These are phyloP conservation scores for Debaryomycetaceae sp. DNA, from an alignment of 1,139 yeast species.

Conservation along the genomic window DNA sequence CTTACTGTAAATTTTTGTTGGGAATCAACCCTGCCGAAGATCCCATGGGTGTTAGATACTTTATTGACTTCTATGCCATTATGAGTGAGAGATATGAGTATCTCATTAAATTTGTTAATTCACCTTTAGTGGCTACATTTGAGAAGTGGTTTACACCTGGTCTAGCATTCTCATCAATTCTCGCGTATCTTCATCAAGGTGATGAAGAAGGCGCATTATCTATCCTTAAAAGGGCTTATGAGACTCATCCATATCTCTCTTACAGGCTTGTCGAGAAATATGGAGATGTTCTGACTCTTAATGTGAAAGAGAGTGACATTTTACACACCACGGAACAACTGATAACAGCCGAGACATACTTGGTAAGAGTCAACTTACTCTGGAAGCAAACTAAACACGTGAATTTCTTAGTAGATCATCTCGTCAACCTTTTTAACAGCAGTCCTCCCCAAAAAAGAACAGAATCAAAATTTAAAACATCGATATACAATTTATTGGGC, in stretches of 20 bases:
- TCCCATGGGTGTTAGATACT: slow-evolving; percentile 79
- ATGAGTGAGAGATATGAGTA: slow-evolving; percentile 64
- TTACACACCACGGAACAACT: slow-evolving; percentile 20
- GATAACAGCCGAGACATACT: slow-evolving; percentile 48
- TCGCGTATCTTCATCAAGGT: slow-evolving; percentile 50
- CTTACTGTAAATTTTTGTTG: slow-evolving; percentile 66
- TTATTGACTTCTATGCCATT: slow-evolving; percentile 76
- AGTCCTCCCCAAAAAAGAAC: slow-evolving; percentile 4
- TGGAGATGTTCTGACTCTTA: slow-evolving; percentile 21
- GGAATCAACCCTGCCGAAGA: slow-evolving; percentile 76
- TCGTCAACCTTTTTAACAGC: slow-evolving; percentile 30
- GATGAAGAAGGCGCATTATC: slow-evolving; percentile 42
- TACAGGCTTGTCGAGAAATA: slow-evolving; percentile 44
- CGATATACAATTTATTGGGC: slow-evolving; percentile 13
- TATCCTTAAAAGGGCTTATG: slow-evolving; percentile 49
- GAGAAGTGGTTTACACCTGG: slow-evolving; percentile 73
- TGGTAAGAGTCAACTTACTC: slow-evolving; percentile 45
- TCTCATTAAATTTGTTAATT: slow-evolving; percentile 51
- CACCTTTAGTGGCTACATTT: slow-evolving; percentile 57
- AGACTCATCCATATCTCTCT: slow-evolving; percentile 59
- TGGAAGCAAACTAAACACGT: slow-evolving; percentile 48
- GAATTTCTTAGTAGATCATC: slow-evolving; percentile 46
- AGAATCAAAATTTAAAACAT: slow-evolving; percentile 8
- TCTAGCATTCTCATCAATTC: slow-evolving; percentile 60
- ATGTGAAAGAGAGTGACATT: slow-evolving; percentile 22